Conservation (phyloP, 2,329 filamentous ascomycete species). For the Cladophialophora bantiana region DNA sequence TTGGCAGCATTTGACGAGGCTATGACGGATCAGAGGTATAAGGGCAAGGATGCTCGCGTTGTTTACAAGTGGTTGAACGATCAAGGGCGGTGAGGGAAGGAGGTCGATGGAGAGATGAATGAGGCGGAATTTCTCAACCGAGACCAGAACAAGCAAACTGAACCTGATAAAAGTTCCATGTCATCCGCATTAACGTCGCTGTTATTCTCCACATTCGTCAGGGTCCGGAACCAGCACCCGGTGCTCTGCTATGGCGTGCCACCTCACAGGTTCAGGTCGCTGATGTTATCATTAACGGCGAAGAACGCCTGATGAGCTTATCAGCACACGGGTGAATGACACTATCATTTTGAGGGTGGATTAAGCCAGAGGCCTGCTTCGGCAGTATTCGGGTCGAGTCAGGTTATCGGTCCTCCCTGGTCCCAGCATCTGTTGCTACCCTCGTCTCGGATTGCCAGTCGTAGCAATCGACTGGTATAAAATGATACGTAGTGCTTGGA, state of each 20-base stretch:
- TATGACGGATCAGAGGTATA: conserved; percentile 59
- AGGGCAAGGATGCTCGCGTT: conserved; percentile 63
- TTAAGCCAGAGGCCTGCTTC: not conserved
- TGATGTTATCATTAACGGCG: not conserved
- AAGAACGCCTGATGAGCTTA: not conserved
- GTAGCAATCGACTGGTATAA: not conserved
- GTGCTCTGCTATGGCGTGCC: not conserved
- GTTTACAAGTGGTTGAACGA: conserved; percentile 64
- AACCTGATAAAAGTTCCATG: not conserved
- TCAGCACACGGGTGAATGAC: not conserved
- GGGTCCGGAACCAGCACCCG: not conserved
- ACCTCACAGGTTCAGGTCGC: not conserved
- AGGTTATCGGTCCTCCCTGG: not conserved
- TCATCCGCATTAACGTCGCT: not conserved
- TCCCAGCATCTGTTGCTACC: not conserved
- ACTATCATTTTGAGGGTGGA: not conserved
- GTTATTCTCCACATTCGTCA: not conserved
- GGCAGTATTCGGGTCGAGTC: not conserved
- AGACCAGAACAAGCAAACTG: not conserved
- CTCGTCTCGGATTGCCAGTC: not conserved
- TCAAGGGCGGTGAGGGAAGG: conserved; percentile 23
- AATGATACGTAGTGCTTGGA: not conserved
- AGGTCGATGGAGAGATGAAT: conserved; percentile 8
- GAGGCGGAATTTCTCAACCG: not conserved
- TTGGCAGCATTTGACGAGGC: conserved; percentile 61